Percentiles rank a stretch among this genome's conserved stretches.
Evolutionary conservation across 495 filamentous ascomycete genomes (phyloP).

Genomic region (Hyaloscypha variabilis): DNA sequence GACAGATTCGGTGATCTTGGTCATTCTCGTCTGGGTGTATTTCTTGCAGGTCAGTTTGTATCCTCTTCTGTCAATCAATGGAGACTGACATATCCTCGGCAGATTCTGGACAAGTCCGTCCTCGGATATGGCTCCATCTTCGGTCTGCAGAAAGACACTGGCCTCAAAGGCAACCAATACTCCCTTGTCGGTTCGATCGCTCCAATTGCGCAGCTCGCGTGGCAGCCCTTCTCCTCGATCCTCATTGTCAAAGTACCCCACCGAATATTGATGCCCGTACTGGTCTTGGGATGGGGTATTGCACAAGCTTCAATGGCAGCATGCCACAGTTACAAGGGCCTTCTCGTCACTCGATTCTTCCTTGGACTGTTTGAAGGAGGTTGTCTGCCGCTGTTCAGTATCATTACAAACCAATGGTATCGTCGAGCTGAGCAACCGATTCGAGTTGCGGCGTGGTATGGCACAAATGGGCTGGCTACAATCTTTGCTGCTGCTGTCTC

Average conservation of each 20-base stretch:
- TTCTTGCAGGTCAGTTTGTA: constrained; percentile 47
- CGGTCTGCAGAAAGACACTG: constrained; percentile 56
- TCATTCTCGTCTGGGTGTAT: constrained; percentile 66
- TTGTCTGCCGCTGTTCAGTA: constrained; percentile 61
- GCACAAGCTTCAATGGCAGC: constrained; percentile 59
- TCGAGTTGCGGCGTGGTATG: constrained; percentile 68
- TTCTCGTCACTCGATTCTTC: constrained; percentile 60
- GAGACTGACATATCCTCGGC: constrained; percentile 22
- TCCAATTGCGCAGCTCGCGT: constrained; percentile 65
- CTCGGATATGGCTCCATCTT: constrained; percentile 67
- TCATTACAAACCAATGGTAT: constrained; percentile 65
- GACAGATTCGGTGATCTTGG: constrained; percentile 60
- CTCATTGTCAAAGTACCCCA: constrained; percentile 69
- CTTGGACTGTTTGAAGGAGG: constrained; percentile 66
- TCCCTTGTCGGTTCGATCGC: constrained; percentile 63
- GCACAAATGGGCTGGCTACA: constrained; percentile 63
- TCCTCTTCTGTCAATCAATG: neutral
- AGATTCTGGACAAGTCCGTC: constrained; percentile 67
- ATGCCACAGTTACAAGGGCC: constrained; percentile 47
- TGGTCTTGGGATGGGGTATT: constrained; percentile 65
- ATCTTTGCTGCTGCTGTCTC: constrained; percentile 64
- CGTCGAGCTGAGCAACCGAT: constrained; percentile 62
- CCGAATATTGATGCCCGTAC: constrained; percentile 61
- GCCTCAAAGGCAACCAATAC: constrained; percentile 60
- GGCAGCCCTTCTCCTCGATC: constrained; percentile 66